phyloP scores from a whole-genome alignment of 768 basidiomycete genomes.

The Lactifluus echinatus region DNA sequence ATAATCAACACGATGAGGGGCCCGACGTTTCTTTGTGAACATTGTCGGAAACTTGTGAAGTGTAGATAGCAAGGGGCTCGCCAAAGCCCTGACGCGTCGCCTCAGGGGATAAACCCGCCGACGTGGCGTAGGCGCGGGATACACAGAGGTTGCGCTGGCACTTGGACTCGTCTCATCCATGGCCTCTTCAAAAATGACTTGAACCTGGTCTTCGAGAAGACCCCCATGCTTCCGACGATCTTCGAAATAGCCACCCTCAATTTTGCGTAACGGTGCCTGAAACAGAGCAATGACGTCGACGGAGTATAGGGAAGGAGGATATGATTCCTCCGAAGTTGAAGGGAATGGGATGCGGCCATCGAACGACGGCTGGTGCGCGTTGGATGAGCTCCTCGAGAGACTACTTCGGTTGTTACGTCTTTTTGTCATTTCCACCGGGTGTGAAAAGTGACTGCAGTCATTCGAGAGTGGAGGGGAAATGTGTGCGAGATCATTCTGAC shows the following conservation, averaged over 20 bases:
- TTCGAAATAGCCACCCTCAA: neutral
- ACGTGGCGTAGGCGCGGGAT: neutral
- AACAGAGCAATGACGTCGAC: conserved; percentile 7
- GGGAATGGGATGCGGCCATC: neutral
- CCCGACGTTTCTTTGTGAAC: neutral
- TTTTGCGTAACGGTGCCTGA: neutral
- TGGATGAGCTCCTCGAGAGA: neutral
- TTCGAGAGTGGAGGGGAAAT: neutral
- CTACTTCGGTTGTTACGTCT: neutral
- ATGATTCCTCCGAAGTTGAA: conserved; percentile 4
- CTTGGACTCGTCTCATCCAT: neutral
- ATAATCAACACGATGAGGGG: neutral
- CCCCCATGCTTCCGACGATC: neutral
- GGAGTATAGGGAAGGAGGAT: conserved; percentile 13
- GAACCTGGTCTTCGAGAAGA: neutral
- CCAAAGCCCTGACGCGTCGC: conserved; percentile 1
- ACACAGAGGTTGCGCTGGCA: neutral
- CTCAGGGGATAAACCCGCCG: neutral
- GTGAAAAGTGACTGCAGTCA: neutral
- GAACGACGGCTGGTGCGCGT: neutral
- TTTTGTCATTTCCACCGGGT: neutral
- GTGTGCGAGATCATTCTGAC: neutral
- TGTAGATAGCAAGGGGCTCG: neutral
- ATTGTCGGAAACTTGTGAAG: neutral
- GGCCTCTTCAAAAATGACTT: neutral